Evolutionary conservation across 352 stramenopile species (phyloP).

Genomic region (Pythium sukuiense): DNA sequence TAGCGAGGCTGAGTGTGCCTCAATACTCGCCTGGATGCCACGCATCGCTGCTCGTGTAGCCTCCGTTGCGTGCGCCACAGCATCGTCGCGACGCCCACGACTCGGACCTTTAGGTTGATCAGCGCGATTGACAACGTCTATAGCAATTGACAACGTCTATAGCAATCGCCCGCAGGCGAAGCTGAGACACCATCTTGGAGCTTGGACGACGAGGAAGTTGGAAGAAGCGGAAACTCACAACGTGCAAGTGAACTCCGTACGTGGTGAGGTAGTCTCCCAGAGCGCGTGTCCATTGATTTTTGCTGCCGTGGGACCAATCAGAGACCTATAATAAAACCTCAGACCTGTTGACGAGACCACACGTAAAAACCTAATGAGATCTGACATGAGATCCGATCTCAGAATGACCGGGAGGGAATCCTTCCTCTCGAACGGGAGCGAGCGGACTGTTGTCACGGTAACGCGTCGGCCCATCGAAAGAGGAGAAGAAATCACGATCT

Average conservation of each 20-base stretch:
- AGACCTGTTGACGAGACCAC: neutral
- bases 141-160: neutral
- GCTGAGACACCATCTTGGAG: neutral
- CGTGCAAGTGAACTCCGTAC: no score
- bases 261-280: no score
- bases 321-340: neutral
- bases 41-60: neutral
- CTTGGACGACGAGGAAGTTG: no score
- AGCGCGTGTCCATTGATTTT: no score
- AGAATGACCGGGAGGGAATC: neutral
- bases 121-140: no score
- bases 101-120: neutral
- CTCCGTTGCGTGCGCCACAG: neutral
- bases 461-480: no score
- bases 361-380: neutral
- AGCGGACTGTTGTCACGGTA: no score
- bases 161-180: conserved; percentile 1
- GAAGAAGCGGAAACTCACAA: no score
- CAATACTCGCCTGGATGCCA: conserved; percentile 1
- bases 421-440: no score
- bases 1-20: neutral
- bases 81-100: neutral
- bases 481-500: no score
- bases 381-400: neutral
- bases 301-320: no score